These are phyloP conservation scores for Fraxinus floribunda DNA, from an alignment of 305 asterid genomes.

Conservation along the genomic window DNA sequence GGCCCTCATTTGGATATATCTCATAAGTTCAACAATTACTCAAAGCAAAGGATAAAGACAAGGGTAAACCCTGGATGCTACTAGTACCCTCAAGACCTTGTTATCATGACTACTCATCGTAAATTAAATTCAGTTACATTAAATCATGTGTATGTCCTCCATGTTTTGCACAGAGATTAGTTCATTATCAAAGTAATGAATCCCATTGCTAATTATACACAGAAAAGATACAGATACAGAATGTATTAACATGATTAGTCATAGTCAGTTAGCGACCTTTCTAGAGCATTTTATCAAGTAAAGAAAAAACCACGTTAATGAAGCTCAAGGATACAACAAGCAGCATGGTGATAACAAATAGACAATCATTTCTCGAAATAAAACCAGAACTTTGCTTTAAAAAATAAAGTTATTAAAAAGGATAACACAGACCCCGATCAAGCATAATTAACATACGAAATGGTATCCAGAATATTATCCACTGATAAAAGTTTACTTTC, in stretches of 20 bases:
- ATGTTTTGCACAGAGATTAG: background rate
- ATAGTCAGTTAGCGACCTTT: background rate
- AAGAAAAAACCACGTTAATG: background rate
- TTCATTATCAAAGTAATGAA: conserved; percentile 10
- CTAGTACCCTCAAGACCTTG: background rate
- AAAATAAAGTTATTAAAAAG: background rate
- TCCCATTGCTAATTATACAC: background rate
- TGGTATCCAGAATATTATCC: background rate
- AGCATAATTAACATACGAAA: background rate
- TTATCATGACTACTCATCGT: background rate
- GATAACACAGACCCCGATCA: background rate
- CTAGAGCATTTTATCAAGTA: background rate
- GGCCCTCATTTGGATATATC: background rate
- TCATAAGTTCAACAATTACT: background rate
- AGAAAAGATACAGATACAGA: background rate
- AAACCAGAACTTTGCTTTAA: background rate
- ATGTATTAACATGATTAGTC: background rate
- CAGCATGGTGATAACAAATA: background rate
- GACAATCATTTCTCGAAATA: background rate
- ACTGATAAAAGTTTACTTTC: background rate
- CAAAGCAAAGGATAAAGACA: background rate
- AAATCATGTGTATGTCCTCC: background rate
- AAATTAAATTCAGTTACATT: background rate
- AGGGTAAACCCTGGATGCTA: background rate
- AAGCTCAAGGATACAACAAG: background rate